These are phyloP conservation scores for Arabidopsis thaliana DNA, from an alignment of 345 rosid species.

Conservation along the genomic window DNA sequence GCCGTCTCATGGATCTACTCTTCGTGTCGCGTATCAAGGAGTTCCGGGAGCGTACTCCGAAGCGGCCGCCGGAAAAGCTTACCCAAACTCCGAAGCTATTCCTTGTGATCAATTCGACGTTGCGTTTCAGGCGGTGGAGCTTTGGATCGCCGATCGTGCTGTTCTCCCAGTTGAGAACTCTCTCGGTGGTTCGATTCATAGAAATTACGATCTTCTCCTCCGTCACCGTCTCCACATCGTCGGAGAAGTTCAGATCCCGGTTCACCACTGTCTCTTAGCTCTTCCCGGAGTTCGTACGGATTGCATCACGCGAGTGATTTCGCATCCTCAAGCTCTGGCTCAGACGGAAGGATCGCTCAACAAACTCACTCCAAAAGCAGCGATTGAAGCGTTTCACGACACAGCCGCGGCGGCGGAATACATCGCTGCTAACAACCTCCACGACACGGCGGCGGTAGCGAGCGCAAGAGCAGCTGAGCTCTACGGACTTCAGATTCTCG, in stretches of 20 bases:
- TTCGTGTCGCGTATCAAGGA: constrained; percentile 87
- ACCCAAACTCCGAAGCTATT: constrained; percentile 86
- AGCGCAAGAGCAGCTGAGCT: constrained; percentile 78
- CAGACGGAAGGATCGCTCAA: constrained; percentile 89
- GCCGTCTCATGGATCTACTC: constrained; percentile 83
- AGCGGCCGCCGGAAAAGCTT: constrained; percentile 95
- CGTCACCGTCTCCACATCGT: constrained; percentile 97
- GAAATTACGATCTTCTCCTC: constrained; percentile 93
- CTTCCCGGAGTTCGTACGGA: constrained; percentile 83
- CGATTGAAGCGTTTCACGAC: constrained; percentile 92
- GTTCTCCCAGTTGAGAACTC: constrained; percentile 95
- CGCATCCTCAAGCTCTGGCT: constrained; percentile 93
- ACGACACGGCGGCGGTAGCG: constrained; percentile 74
- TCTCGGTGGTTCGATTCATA: constrained; percentile 91
- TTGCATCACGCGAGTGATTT: constrained; percentile 78
- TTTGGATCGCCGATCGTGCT: constrained; percentile 97
- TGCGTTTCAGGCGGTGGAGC: constrained; percentile 85
- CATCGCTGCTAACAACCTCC: constrained; percentile 72
- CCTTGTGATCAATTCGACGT: constrained; percentile 98
- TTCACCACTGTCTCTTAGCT: constrained; percentile 93
- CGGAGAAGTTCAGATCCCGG: constrained; percentile 92
- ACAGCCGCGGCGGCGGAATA: constrained; percentile 95
- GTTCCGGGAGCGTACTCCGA: constrained; percentile 97
- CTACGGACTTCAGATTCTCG: constrained; percentile 72
- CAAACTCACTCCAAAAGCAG: constrained; percentile 72